Conservation (phyloP, 2,329 filamentous ascomycete species). For the Colletotrichum abscissum region DNA sequence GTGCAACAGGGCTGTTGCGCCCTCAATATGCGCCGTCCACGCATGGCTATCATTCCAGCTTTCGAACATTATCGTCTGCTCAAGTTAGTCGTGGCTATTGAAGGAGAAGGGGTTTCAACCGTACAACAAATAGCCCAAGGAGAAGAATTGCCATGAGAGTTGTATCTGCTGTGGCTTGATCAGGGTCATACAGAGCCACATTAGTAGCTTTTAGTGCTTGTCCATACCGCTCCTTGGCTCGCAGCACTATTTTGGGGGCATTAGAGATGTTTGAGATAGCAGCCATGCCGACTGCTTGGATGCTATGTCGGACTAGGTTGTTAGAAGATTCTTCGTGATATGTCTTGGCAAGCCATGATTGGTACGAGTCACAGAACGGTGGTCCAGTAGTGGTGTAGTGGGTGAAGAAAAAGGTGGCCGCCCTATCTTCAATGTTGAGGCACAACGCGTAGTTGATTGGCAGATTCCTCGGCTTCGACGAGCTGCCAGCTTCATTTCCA, state of each 20-base stretch:
- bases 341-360: constrained; percentile 36
- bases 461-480: not conserved
- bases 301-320: constrained; percentile 34
- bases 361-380: constrained; percentile 34
- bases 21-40: constrained; percentile 40
- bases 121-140: constrained; percentile 41
- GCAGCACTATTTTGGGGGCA: constrained; percentile 35
- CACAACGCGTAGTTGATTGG: not conserved
- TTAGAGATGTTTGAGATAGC: constrained; percentile 40
- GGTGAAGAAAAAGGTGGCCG: constrained; percentile 40
- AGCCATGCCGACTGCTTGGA: constrained; percentile 43
- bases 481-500: not conserved
- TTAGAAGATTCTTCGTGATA: constrained; percentile 22
- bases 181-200: constrained; percentile 33
- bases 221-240: constrained; percentile 37
- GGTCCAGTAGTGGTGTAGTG: constrained; percentile 39
- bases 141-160: constrained; percentile 41
- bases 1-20: constrained; percentile 39
- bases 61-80: constrained; percentile 35
- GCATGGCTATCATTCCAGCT: constrained; percentile 34
- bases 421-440: constrained; percentile 30
- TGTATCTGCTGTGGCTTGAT: constrained; percentile 32
- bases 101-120: not conserved
- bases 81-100: not conserved
- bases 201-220: constrained; percentile 33